Base-by-base conservation (phyloP, 2,329 filamentous ascomycete species). In the Colletotrichum plurivorum region DNA sequence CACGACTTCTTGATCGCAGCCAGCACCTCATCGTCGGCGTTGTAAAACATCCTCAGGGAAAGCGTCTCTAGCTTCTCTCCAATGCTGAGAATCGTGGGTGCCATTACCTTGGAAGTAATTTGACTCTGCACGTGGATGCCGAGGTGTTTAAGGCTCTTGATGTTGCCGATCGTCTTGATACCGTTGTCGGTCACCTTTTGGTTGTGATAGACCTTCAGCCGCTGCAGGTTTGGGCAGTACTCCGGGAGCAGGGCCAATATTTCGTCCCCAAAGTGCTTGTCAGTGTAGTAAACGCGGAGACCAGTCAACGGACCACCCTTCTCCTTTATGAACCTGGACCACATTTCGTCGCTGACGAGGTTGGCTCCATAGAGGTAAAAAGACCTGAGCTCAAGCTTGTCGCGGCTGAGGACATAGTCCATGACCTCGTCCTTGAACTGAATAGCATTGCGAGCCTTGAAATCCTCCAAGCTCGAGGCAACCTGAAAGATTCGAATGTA, bases 381-480 rank as follows among this genome's bases (percentile, higher is more conserved):
- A 64, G 89, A 86, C 69, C 90, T 88, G n/a, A 98, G 84, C 9
- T 87, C 80, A 57, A 89, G 31, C 31, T 36, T 87, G 57, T 92
- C 87, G 55, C 93, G 92, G 63, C 90, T 90, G 20, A 93, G 84
- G 75, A 98, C 88, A 78, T 95, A 97, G 60, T 94, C 89, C 79
- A 98, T 87, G 49, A 94, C 92, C 46, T 86, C 85, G 75, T 98
- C 93, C 79, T 97, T 97, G 84, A 98, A 92, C 76, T 97, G 95
- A 57, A 96, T 93, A n/a, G 92, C 94, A 75, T 95, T 95, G 56
- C 92, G 90, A 12, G 97, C 83, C 72, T 94, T 92, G 65, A 98
- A 85, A 51, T 87, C 87, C 74, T 89, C 89, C 62, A 97, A 83
- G 6, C 85, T 85, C 0, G 93, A 90, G 66, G 93, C 90, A 3